Percentiles rank a stretch among this genome's conserved stretches.
These are phyloP conservation scores for Mycoemilia scoparia DNA, from an alignment of 192 early-diverging fungal genomes.

Conservation along the genomic window DNA sequence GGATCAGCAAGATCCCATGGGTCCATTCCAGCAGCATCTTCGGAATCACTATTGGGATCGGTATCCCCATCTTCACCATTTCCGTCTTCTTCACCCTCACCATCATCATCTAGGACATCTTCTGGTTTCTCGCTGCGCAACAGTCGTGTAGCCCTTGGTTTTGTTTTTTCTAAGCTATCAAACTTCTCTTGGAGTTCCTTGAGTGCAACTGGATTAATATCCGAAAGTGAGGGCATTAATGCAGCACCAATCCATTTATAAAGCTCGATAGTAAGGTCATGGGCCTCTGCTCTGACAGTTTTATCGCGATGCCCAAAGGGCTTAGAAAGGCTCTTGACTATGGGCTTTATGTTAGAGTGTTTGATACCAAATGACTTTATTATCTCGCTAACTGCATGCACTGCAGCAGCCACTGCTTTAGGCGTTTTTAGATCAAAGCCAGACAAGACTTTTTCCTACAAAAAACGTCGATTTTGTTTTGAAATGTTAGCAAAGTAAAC, in stretches of 20 bases:
- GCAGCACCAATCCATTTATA: conserved; percentile 86
- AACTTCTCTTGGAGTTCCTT: conserved; percentile 86
- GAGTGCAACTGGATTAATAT: conserved; percentile 85
- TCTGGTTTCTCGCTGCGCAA: conserved; percentile 72
- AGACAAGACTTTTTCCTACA: conserved; percentile 47
- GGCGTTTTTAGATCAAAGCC: conserved; percentile 75
- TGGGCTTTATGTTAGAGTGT: conserved; percentile 56
- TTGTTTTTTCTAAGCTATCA: no score
- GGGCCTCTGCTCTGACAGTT: conserved; percentile 72
- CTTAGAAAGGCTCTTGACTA: conserved; percentile 71
- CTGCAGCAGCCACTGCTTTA: conserved; percentile 65
- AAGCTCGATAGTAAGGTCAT: conserved; percentile 61
- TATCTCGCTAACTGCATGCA: conserved; percentile 38
- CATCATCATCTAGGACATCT: no score
- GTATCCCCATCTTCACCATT: conserved; percentile 13
- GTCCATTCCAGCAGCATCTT: conserved; percentile 44
- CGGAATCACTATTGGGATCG: conserved; percentile 28
- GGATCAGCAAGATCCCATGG: conserved; percentile 73
- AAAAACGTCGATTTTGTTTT: no score
- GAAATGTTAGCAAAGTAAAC: conserved; percentile 37
- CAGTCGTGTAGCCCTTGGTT: conserved; percentile 49
- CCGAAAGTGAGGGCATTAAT: conserved; percentile 52
- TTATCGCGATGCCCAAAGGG: conserved; percentile 91
- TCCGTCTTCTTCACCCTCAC: conserved; percentile 27
- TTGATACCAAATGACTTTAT: conserved; percentile 67